Conservation (phyloP, 139 green algal genomes). For the Coccomyxa sp. region DNA sequence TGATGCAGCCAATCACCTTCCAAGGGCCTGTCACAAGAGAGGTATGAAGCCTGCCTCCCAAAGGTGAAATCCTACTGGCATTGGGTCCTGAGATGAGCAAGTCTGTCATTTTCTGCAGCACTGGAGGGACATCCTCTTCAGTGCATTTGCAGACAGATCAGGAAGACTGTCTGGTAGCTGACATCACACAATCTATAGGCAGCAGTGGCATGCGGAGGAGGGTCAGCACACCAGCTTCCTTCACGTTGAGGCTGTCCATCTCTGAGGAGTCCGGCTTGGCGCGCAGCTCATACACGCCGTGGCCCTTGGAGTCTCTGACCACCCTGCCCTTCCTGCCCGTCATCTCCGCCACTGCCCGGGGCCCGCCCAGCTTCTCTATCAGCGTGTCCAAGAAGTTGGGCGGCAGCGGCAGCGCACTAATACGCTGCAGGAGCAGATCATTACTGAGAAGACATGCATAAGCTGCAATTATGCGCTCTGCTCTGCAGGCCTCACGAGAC, state of each 20-base stretch:
- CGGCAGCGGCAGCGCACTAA: conserved; percentile 55
- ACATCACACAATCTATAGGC: not conserved
- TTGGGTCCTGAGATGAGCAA: no score
- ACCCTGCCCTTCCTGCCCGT: conserved; percentile 63
- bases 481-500: no score
- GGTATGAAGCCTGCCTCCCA: no score
- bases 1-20: no score
- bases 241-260: conserved; percentile 82
- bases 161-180: not conserved
- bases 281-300: conserved; percentile 51
- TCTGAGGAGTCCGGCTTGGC: conserved; percentile 64
- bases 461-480: no score
- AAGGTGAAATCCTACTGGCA: no score
- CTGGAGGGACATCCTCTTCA: no score
- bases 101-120: no score
- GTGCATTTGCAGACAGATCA: no score
- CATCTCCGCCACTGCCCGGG: conserved; percentile 71
- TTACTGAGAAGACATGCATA: conserved; percentile 27
- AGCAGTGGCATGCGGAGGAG: not conserved
- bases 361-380: conserved; percentile 74
- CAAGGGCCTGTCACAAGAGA: no score
- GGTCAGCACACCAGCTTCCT: conserved; percentile 25
- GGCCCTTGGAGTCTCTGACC: conserved; percentile 21
- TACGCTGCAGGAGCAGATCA: conserved; percentile 39
- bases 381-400: conserved; percentile 88